Percentiles rank a stretch among this genome's conserved stretches.
Evolutionary conservation across 495 filamentous ascomycete genomes (phyloP).

Genomic region (Aspergillus homomorphus): DNA sequence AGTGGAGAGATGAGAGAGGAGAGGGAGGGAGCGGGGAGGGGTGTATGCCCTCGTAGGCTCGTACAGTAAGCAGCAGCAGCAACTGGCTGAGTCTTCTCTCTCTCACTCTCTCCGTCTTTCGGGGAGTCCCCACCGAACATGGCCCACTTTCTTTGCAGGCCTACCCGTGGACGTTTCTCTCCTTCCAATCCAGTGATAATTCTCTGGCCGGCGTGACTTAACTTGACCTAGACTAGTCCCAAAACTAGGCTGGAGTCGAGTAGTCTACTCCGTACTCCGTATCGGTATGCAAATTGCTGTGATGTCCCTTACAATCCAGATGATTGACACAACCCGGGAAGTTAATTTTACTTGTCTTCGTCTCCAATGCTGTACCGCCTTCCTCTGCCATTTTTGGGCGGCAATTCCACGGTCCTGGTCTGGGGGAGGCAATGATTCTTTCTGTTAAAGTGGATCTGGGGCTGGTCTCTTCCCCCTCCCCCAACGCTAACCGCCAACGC

Average conservation of each 20-base stretch:
- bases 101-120: too few relatives aligned
- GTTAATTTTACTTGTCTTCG: background rate
- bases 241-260: too few relatives aligned
- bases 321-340: too few relatives aligned
- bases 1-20: background rate
- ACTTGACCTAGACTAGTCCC: too few relatives aligned
- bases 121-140: slow-evolving; percentile 22
- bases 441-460: slow-evolving; percentile 24
- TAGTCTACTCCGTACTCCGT: too few relatives aligned
- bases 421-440: slow-evolving; percentile 25
- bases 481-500: slow-evolving; percentile 17
- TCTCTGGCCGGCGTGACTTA: slow-evolving; percentile 5
- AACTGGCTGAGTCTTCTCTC: slow-evolving; percentile 17
- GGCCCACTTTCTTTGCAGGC: slow-evolving; percentile 10
- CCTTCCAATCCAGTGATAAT: too few relatives aligned
- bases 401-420: slow-evolving; percentile 21
- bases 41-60: background rate
- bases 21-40: background rate
- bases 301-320: too few relatives aligned
- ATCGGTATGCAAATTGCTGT: too few relatives aligned
- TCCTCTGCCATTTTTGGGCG: slow-evolving; percentile 1
- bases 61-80: slow-evolving; percentile 13
- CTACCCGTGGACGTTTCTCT: too few relatives aligned
- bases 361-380: background rate
- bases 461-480: slow-evolving; percentile 20